phyloP scores from a whole-genome alignment of 225 moss, liverwort and hornwort species.

The Pseudoscleropodium purum region DNA sequence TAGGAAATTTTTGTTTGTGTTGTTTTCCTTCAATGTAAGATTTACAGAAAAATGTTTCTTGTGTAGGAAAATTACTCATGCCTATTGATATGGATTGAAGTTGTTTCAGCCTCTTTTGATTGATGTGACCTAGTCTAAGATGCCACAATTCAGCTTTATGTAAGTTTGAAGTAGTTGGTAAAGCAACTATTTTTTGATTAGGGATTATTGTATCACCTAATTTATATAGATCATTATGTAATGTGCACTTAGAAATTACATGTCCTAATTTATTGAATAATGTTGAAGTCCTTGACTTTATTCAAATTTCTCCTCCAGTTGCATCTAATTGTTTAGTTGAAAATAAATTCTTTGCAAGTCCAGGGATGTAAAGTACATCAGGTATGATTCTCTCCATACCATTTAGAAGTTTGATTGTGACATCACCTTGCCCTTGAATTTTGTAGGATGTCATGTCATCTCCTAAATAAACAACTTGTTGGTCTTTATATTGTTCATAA shows the following conservation, averaged over 20 bases:
- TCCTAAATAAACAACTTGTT: background rate
- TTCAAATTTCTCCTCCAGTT: background rate
- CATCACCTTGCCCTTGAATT: background rate
- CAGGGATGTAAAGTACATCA: rapidly evolving
- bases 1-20: background rate
- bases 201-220: background rate
- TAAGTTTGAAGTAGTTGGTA: background rate
- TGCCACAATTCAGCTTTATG: background rate
- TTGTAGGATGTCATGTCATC: background rate
- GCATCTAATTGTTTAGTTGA: no score
- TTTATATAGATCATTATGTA: background rate
- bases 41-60: background rate
- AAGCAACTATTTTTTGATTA: background rate
- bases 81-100: background rate
- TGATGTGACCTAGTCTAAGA: background rate
- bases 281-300: background rate
- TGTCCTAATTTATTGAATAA: background rate
- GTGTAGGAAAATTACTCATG: background rate
- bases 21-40: background rate
- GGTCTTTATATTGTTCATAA: background rate
- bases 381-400: background rate
- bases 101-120: rapidly evolving
- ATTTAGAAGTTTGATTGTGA: background rate
- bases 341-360: background rate
- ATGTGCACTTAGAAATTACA: background rate